Evolutionary conservation across 768 basidiomycete genomes (phyloP), one percentile per base, ranked within the genome.

Genomic region (Xerocomus brunneocitrinus): DNA sequence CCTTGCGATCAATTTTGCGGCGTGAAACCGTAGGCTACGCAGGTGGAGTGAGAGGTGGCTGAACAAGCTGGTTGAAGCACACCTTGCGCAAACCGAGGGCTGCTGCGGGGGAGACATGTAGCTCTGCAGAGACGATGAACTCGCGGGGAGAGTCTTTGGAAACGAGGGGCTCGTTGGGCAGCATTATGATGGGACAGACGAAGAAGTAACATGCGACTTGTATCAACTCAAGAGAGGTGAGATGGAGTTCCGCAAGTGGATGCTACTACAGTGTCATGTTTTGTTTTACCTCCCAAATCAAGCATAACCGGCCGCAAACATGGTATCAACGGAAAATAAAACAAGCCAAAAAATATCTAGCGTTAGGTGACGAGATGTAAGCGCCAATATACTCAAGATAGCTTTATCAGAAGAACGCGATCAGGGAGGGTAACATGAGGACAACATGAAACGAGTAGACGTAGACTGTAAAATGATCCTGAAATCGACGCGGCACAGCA

Each of bases 51-150:
- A 63, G 57, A 50, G 24, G 32, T 46, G 12, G 47, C 27, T 8
- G 44, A 47, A 44, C 22, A 41, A n/a, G 43, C n/a, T 4, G 22
- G 10, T 16, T 32, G 51, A 50, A n/a, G 56, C 69, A 44, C 52
- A 84, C 87, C 78, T 84, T 88, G 52, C 81, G 80, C 39, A 83
- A 65, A 25, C 75, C 71, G 34, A 74, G 65, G 38, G 75, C 74
- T 5, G 80, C 77, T 35, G 76, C 69, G 32, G 75, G 73, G 13
- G 83, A 81, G 19, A 88, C 71, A 58, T 82, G 85, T 25, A 89
- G 70, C 59, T 88, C 82, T 8, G 77, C 80, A 47, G 79, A 77
- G 50, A 83, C 77, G 53, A 82, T 75, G 62, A 82, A 85, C 65
- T 89, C 86, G 55, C 63, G 70, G 41, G 60, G 62, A 32, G 50